These are phyloP conservation scores for Begonia loranthoides DNA, from an alignment of 306 rosid species.

Conservation along the genomic window DNA sequence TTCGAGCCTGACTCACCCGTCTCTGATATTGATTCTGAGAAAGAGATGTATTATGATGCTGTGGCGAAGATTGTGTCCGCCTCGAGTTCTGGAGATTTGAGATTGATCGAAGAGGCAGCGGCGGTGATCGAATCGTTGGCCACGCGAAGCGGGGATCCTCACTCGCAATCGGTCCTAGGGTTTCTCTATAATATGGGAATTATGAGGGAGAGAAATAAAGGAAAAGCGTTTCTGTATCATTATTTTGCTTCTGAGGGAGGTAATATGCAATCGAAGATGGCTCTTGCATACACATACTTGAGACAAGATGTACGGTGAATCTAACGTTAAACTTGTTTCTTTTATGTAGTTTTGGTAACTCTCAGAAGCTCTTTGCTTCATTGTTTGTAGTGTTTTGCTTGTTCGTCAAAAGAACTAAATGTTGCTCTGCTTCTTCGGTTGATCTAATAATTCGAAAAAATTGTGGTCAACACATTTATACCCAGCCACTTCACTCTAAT, in stretches of 20 bases:
- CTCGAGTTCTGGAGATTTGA: slow-evolving; percentile 37
- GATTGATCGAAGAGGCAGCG: slow-evolving; percentile 40
- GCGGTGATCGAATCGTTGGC: slow-evolving; percentile 43
- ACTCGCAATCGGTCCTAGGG: slow-evolving; percentile 69
- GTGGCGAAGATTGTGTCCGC: slow-evolving; percentile 37
- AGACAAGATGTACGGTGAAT: slow-evolving; percentile 68
- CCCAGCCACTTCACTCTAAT: too few relatives aligned
- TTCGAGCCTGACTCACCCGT: slow-evolving; percentile 49
- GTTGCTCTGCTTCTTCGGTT: too few relatives aligned
- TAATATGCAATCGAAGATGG: slow-evolving; percentile 91
- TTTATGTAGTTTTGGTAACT: background rate
- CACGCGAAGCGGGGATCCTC: slow-evolving; percentile 32
- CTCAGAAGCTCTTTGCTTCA: too few relatives aligned
- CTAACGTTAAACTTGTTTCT: background rate
- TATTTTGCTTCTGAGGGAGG: slow-evolving; percentile 67
- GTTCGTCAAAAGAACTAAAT: too few relatives aligned
- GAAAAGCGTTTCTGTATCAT: slow-evolving; percentile 57
- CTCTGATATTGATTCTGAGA: slow-evolving; percentile 16
- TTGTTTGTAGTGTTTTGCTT: too few relatives aligned
- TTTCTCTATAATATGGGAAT: slow-evolving; percentile 63
- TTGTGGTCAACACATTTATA: too few relatives aligned
- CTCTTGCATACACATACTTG: slow-evolving; percentile 69
- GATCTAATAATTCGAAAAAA: too few relatives aligned
- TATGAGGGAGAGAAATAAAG: slow-evolving; percentile 54
- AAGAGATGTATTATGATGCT: slow-evolving; percentile 38